Percentiles rank a stretch among this genome's conserved stretches.
These are phyloP conservation scores for Camellia oleifera DNA, from an alignment of 179 eudicot genomes.

Conservation along the genomic window DNA sequence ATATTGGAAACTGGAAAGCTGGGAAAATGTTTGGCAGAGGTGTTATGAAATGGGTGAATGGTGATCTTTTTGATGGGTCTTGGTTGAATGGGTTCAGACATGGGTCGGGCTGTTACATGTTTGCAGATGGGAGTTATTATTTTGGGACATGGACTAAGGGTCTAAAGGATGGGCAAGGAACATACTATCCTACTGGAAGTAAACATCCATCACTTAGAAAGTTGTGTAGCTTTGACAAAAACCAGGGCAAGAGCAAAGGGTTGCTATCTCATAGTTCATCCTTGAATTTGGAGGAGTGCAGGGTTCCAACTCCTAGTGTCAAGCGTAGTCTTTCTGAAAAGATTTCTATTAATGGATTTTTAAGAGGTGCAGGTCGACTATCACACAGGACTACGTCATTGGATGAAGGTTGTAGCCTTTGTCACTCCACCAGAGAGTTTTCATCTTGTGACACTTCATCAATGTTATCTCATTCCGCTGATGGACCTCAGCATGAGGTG, in stretches of 20 bases:
- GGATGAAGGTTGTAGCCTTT: slow-evolving; percentile 36
- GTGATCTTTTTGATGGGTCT: slow-evolving; percentile 80
- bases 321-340: slow-evolving; percentile 57
- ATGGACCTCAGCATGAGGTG: slow-evolving; percentile 38
- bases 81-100: slow-evolving; percentile 84
- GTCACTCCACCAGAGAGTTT: slow-evolving; percentile 41
- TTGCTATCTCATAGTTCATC: slow-evolving; percentile 42
- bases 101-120: slow-evolving; percentile 79
- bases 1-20: slow-evolving; percentile 79
- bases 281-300: slow-evolving; percentile 28
- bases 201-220: slow-evolving; percentile 52
- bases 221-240: slow-evolving; percentile 39
- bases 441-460: slow-evolving; percentile 37
- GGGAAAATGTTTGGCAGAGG: slow-evolving; percentile 90
- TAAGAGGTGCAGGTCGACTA: slow-evolving; percentile 40
- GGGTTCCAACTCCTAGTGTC: slow-evolving; percentile 35
- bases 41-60: slow-evolving; percentile 82
- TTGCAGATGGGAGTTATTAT: slow-evolving; percentile 77
- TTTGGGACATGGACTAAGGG: slow-evolving; percentile 90
- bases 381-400: slow-evolving; percentile 36
- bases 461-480: slow-evolving; percentile 24
- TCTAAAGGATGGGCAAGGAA: slow-evolving; percentile 85
- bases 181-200: slow-evolving; percentile 78
- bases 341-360: slow-evolving; percentile 31
- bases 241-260: slow-evolving; percentile 34